phyloP scores from a whole-genome alignment of 2,329 filamentous ascomycete species.

The Fusarium papillatum region DNA sequence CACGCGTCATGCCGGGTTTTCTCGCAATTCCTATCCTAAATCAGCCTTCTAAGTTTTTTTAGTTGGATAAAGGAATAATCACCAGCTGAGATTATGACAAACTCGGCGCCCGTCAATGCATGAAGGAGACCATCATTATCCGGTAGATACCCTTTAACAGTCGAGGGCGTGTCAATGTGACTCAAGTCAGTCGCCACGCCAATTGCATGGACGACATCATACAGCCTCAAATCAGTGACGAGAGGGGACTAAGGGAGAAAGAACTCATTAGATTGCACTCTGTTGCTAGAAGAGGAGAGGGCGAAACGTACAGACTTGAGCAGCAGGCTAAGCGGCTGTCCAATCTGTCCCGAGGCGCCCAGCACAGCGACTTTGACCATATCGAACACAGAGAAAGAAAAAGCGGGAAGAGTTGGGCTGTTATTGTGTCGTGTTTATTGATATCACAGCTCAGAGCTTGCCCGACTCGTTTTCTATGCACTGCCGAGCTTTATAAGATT shows the following conservation, averaged over 20 bases:
- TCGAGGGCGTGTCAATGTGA: slow-evolving; percentile 86
- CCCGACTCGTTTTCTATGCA: neutral
- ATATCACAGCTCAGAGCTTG: neutral
- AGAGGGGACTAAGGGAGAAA: neutral
- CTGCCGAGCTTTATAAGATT: neutral
- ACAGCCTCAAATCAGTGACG: slow-evolving; percentile 25
- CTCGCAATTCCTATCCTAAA: slow-evolving; percentile 76
- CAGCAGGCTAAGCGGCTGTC: slow-evolving; percentile 10
- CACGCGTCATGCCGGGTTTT: slow-evolving; percentile 87
- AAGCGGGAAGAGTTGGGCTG: neutral
- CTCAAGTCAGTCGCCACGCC: slow-evolving; percentile 84
- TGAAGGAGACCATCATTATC: slow-evolving; percentile 72
- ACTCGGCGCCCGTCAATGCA: slow-evolving; percentile 76
- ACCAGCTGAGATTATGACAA: slow-evolving; percentile 79
- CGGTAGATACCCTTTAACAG: slow-evolving; percentile 77
- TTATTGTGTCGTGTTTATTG: neutral
- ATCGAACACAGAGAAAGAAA: neutral
- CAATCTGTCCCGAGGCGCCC: slow-evolving; percentile 12
- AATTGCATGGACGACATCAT: slow-evolving; percentile 26
- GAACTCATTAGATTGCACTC: neutral
- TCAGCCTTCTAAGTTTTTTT: neutral
- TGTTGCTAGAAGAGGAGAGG: neutral
- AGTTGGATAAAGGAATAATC: neutral
- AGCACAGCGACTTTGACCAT: slow-evolving; percentile 16
- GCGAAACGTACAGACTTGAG: slow-evolving; percentile 2